These are phyloP conservation scores for Agastache rugosa DNA, from an alignment of 257 asterid genomes.

Conservation along the genomic window DNA sequence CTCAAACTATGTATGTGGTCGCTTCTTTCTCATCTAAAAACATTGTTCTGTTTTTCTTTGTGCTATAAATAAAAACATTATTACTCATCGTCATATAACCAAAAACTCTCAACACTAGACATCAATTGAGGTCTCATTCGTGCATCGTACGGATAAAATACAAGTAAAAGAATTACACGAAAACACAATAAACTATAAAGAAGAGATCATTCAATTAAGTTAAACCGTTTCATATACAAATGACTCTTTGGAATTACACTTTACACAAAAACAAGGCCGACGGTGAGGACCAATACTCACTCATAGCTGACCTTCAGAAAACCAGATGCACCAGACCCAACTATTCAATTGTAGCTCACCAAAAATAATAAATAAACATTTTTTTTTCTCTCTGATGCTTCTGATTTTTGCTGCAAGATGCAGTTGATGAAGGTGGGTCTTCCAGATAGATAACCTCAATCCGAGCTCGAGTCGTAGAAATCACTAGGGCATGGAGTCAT, in stretches of 20 bases:
- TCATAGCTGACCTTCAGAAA: background rate
- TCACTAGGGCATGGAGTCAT: conserved; percentile 95
- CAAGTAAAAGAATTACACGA: background rate
- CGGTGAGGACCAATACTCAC: conserved; percentile 3
- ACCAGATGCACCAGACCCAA: too few relatives aligned
- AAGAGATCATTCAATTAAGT: conserved; percentile 20
- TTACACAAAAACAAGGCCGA: conserved; percentile 11
- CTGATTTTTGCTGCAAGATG: conserved; percentile 37
- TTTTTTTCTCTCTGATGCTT: conserved; percentile 22
- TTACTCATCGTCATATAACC: background rate
- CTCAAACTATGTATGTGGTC: too few relatives aligned
- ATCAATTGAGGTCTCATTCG: too few relatives aligned
- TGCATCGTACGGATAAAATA: too few relatives aligned
- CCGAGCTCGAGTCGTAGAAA: conserved; percentile 86
- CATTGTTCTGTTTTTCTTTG: too few relatives aligned
- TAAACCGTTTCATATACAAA: conserved; percentile 37
- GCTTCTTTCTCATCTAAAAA: too few relatives aligned
- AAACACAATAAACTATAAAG: conserved; percentile 19
- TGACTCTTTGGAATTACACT: conserved; percentile 31
- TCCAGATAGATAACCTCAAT: conserved; percentile 46
- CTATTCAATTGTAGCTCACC: too few relatives aligned
- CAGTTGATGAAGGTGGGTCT: conserved; percentile 35
- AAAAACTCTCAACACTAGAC: background rate
- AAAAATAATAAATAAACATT: too few relatives aligned
- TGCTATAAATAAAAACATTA: too few relatives aligned